Percentiles rank a stretch among this genome's conserved stretches.
Evolutionary conservation across 345 rosid species (phyloP).

Genomic region (Leavenworthia alabamica): DNA sequence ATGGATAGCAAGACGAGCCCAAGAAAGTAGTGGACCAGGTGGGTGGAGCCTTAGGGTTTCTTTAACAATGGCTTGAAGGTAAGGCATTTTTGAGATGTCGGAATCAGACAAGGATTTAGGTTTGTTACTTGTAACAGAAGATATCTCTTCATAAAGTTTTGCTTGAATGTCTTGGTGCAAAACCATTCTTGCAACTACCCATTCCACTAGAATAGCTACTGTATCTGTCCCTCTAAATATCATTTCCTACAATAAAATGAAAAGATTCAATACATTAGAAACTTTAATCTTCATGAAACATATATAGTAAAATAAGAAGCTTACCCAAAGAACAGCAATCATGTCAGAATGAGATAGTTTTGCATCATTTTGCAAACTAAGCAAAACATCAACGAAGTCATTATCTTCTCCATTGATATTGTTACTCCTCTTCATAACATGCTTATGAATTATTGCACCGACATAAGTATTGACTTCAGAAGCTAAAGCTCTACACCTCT

Average conservation of each 20-base stretch:
- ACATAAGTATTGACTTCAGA: constrained; percentile 55
- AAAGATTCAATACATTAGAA: too few relatives aligned
- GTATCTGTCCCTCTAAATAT: constrained; percentile 87
- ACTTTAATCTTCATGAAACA: too few relatives aligned
- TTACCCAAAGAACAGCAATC: constrained; percentile 87
- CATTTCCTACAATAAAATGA: constrained; percentile 52
- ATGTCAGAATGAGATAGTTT: constrained; percentile 55
- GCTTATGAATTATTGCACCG: constrained; percentile 51
- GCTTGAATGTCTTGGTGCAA: constrained; percentile 55
- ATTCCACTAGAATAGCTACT: constrained; percentile 77
- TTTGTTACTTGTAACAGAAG: constrained; percentile 31
- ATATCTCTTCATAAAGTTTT: constrained; percentile 59
- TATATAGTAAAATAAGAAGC: background rate
- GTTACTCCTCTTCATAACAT: constrained; percentile 31
- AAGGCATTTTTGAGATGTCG: constrained; percentile 52
- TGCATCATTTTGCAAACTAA: constrained; percentile 52
- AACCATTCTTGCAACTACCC: constrained; percentile 81
- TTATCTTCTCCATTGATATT: background rate
- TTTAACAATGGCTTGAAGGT: constrained; percentile 58
- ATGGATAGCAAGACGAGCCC: constrained; percentile 79
- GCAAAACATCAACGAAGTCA: constrained; percentile 77
- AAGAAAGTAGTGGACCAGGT: constrained; percentile 84
- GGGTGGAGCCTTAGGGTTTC: constrained; percentile 81
- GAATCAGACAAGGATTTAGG: constrained; percentile 38
- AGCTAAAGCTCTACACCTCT: constrained; percentile 49